Conservation (phyloP, 2,329 filamentous ascomycete species). For the Zymoseptoria ardabiliae region DNA sequence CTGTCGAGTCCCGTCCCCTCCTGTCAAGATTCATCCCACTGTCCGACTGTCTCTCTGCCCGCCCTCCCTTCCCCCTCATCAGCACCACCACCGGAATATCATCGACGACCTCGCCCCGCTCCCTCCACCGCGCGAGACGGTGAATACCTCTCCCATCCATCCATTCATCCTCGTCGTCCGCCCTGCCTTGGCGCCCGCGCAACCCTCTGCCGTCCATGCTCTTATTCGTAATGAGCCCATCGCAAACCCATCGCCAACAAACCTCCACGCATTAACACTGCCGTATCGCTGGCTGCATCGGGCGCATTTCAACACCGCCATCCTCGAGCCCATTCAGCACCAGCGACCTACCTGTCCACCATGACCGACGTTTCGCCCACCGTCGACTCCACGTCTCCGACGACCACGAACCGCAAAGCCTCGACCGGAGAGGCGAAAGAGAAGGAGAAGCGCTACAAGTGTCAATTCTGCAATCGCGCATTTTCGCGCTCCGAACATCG, state of each 20-base stretch:
- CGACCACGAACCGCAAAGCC: slow-evolving; percentile 30
- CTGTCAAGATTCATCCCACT: neutral
- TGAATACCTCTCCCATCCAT: neutral
- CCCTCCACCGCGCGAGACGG: neutral
- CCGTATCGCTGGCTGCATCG: slow-evolving; percentile 19
- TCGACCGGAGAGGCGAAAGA: slow-evolving; percentile 19
- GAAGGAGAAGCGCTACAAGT: slow-evolving; percentile 95
- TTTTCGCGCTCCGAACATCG: slow-evolving; percentile 97
- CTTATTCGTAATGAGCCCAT: slow-evolving; percentile 2
- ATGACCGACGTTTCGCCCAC: slow-evolving; percentile 49
- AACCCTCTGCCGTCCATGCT: neutral
- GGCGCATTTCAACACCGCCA: slow-evolving; percentile 12
- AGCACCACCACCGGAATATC: neutral
- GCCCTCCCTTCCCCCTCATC: neutral
- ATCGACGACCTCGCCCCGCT: neutral
- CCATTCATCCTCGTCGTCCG: neutral
- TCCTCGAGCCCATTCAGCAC: slow-evolving; percentile 1
- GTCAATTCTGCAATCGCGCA: slow-evolving; percentile 88
- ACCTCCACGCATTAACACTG: slow-evolving; percentile 17
- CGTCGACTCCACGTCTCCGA: slow-evolving; percentile 55
- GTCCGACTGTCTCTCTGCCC: neutral
- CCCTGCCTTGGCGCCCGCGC: neutral
- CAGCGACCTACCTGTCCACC: slow-evolving; percentile 52
- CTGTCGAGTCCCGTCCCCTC: neutral
- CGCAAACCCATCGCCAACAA: slow-evolving; percentile 6